Evolutionary conservation across 441 rosid species (phyloP).

Genomic region (Biscutella laevigata): DNA sequence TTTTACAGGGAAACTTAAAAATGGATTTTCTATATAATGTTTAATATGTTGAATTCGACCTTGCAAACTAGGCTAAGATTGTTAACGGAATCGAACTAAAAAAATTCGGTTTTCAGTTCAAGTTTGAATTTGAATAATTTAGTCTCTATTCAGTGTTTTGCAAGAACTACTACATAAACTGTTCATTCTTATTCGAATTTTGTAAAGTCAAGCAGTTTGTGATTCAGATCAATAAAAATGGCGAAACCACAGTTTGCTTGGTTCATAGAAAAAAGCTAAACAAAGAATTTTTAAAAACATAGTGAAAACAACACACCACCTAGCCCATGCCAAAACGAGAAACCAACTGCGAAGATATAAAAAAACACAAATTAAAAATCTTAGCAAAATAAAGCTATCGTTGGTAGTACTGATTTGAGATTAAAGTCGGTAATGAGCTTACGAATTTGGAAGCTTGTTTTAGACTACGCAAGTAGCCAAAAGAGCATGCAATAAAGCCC

Average conservation of each 20-base stretch:
- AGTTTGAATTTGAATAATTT: too few species aligned
- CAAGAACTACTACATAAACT: slow-evolving; percentile 14
- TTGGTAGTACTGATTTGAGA: not conserved
- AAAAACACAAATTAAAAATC: not conserved
- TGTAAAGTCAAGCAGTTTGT: slow-evolving; percentile 45
- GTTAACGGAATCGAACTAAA: too few species aligned
- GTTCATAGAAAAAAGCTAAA: slow-evolving; percentile 17
- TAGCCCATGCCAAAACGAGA: not conserved
- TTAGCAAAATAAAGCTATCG: not conserved
- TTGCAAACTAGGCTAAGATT: too few species aligned
- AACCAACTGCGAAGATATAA: slow-evolving; percentile 10
- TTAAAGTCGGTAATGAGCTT: slow-evolving; percentile 16
- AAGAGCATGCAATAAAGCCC: slow-evolving; percentile 85
- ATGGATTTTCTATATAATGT: too few species aligned
- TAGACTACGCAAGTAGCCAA: slow-evolving; percentile 68
- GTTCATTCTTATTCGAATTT: slow-evolving; percentile 2
- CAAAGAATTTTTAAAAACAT: slow-evolving; percentile 15
- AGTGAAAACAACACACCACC: slow-evolving; percentile 12
- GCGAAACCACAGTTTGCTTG: slow-evolving; percentile 37
- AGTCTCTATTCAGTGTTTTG: not conserved
- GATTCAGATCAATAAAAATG: slow-evolving; percentile 38
- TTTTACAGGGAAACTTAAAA: too few species aligned
- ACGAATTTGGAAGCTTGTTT: slow-evolving; percentile 33
- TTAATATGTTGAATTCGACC: too few species aligned
- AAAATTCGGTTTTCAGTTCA: too few species aligned